A percentile compares a stretch with the other conserved stretches of the same genome.
Conservation (phyloP, 345 rosid species). For the Gossypium ekmanianum region DNA sequence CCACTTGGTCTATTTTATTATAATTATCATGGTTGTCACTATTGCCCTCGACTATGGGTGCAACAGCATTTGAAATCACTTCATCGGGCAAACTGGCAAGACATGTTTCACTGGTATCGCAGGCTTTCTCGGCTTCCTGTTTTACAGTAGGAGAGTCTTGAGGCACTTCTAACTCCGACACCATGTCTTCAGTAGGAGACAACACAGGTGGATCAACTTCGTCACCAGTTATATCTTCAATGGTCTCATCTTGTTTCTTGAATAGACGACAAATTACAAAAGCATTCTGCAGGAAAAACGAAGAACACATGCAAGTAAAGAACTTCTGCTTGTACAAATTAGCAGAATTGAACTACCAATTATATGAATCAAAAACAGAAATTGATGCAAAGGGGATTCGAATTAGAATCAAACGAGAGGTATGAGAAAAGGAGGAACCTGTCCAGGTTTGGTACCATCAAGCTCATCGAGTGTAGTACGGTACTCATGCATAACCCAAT, state of each 20-base stretch:
- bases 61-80: background rate
- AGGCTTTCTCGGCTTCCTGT: conserved; percentile 25
- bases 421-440: conserved; percentile 39
- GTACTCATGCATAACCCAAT: conserved; percentile 94
- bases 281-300: conserved; percentile 41
- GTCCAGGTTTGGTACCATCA: conserved; percentile 75
- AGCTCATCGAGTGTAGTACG: conserved; percentile 66
- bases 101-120: conserved; percentile 15
- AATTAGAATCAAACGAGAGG: background rate
- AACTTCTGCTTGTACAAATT: background rate
- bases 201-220: conserved; percentile 36
- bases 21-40: conserved; percentile 11
- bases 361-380: background rate
- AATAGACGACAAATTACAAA: conserved; percentile 66
- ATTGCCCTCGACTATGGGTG: conserved; percentile 16
- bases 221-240: conserved; percentile 28
- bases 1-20: conserved; percentile 10
- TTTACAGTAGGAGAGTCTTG: conserved; percentile 28
- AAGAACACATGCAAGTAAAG: background rate
- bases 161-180: conserved; percentile 22
- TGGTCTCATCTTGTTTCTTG: conserved; percentile 54
- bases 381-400: background rate
- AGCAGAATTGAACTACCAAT: background rate
- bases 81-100: conserved; percentile 5
- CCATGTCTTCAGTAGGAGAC: conserved; percentile 37